phyloP scores from a whole-genome alignment of 139 green algal genomes.

The Volvox africanus region DNA sequence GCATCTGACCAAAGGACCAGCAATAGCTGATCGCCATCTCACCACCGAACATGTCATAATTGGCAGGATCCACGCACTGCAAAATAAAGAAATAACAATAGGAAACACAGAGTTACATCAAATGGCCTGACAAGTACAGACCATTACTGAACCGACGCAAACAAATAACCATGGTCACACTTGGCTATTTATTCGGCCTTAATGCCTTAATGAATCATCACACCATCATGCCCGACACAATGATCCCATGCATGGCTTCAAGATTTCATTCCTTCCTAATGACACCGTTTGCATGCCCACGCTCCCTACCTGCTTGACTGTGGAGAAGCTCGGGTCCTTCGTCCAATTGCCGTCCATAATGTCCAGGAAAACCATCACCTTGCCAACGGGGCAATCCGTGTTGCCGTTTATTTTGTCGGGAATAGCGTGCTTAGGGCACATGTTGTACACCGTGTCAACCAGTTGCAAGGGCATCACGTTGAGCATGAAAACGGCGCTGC shows the following conservation, averaged over 20 bases:
- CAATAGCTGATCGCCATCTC: constrained; percentile 45
- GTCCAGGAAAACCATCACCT: constrained; percentile 44
- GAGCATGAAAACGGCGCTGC: constrained; percentile 31
- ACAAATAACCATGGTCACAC: no score
- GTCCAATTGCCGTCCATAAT: constrained; percentile 27
- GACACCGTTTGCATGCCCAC: no score
- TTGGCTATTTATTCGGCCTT: no score
- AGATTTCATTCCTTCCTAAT: no score
- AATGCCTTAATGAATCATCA: no score
- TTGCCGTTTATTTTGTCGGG: constrained; percentile 37
- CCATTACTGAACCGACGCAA: no score
- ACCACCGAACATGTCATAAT: constrained; percentile 43
- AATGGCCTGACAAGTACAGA: no score
- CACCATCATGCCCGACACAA: no score
- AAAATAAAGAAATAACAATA: neutral
- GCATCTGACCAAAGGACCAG: constrained; percentile 47
- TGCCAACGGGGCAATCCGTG: constrained; percentile 24
- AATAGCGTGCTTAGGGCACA: constrained; percentile 38
- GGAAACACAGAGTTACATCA: no score
- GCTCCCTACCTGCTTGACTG: constrained; percentile 29
- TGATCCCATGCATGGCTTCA: no score
- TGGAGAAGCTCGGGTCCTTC: constrained; percentile 11
- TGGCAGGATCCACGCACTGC: constrained; percentile 50
- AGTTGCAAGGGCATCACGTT: constrained; percentile 28
- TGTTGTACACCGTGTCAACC: constrained; percentile 30